Conservation (phyloP, 306 rosid genomes). For the Cicer yamashitae region DNA sequence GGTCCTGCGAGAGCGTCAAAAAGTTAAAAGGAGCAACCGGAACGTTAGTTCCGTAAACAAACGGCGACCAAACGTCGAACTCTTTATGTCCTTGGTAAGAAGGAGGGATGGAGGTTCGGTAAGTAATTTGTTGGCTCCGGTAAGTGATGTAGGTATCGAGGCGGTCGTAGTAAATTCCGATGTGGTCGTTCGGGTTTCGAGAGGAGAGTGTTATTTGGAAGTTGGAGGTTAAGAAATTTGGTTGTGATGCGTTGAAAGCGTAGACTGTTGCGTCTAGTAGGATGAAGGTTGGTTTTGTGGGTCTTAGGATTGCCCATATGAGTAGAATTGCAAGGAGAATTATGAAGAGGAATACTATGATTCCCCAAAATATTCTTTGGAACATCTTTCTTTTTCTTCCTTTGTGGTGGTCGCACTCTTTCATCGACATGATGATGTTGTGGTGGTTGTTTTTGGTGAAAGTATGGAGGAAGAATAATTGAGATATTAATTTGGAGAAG, state of each 20-base stretch:
- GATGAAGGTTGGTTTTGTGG: slow-evolving; percentile 74
- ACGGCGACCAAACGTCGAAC: slow-evolving; percentile 83
- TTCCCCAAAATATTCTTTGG: slow-evolving; percentile 43
- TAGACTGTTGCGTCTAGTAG: slow-evolving; percentile 88
- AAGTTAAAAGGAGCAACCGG: slow-evolving; percentile 85
- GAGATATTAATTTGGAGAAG: neutral
- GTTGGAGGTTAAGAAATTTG: slow-evolving; percentile 72
- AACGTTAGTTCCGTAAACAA: slow-evolving; percentile 66
- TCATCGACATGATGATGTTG: slow-evolving; percentile 52
- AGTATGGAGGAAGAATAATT: neutral
- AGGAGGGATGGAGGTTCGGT: slow-evolving; percentile 69
- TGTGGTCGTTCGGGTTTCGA: slow-evolving; percentile 79
- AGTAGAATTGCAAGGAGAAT: slow-evolving; percentile 63
- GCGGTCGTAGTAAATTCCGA: slow-evolving; percentile 89
- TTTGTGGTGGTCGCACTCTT: slow-evolving; percentile 68
- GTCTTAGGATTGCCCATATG: slow-evolving; percentile 77
- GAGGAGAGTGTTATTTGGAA: slow-evolving; percentile 78
- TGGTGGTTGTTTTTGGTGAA: neutral
- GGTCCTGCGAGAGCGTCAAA: slow-evolving; percentile 50
- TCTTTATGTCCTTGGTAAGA: slow-evolving; percentile 90
- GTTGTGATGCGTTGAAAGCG: slow-evolving; percentile 76
- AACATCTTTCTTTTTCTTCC: neutral
- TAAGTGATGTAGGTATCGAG: slow-evolving; percentile 70
- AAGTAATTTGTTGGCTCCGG: slow-evolving; percentile 77
- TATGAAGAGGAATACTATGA: slow-evolving; percentile 62